phyloP scores from a whole-genome alignment of 2,329 filamentous ascomycete species.

The Atkinsonella texensis region DNA sequence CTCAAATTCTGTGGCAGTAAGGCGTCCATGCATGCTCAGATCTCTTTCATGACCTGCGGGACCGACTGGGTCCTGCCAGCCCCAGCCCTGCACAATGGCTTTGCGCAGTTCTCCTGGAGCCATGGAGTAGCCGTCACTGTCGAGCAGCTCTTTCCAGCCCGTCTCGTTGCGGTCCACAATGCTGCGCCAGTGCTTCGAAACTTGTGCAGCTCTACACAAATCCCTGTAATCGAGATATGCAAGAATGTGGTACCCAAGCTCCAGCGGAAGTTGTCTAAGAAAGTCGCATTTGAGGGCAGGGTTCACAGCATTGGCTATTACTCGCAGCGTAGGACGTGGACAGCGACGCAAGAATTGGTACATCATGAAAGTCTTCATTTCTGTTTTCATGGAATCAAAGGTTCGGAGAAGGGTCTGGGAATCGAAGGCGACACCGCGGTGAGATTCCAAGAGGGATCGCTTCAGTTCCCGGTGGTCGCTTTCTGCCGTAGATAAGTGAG shows the following conservation, averaged over 20 bases:
- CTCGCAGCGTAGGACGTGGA: slow-evolving; percentile 74
- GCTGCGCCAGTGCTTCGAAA: slow-evolving; percentile 87
- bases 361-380: slow-evolving; percentile 93
- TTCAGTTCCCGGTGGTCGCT: slow-evolving; percentile 11
- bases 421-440: slow-evolving; percentile 47
- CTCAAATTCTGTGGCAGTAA: slow-evolving; percentile 42
- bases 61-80: slow-evolving; percentile 83
- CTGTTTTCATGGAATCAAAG: slow-evolving; percentile 81
- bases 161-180: slow-evolving; percentile 88
- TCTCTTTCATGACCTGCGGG: slow-evolving; percentile 69
- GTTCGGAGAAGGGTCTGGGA: slow-evolving; percentile 78
- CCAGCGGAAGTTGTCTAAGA: slow-evolving; percentile 67
- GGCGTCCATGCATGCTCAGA: slow-evolving; percentile 46
- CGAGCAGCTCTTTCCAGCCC: slow-evolving; percentile 88
- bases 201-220: slow-evolving; percentile 80
- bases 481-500: slow-evolving; percentile 1
- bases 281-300: slow-evolving; percentile 94
- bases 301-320: slow-evolving; percentile 84
- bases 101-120: slow-evolving; percentile 72
- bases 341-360: slow-evolving; percentile 88
- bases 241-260: slow-evolving; percentile 78
- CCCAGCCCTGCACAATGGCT: slow-evolving; percentile 87
- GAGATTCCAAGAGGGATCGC: background rate
- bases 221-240: slow-evolving; percentile 77
- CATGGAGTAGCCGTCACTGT: slow-evolving; percentile 68